Evolutionary conservation across 495 filamentous ascomycete species (phyloP).

Genomic region (Pyronema domesticum): DNA sequence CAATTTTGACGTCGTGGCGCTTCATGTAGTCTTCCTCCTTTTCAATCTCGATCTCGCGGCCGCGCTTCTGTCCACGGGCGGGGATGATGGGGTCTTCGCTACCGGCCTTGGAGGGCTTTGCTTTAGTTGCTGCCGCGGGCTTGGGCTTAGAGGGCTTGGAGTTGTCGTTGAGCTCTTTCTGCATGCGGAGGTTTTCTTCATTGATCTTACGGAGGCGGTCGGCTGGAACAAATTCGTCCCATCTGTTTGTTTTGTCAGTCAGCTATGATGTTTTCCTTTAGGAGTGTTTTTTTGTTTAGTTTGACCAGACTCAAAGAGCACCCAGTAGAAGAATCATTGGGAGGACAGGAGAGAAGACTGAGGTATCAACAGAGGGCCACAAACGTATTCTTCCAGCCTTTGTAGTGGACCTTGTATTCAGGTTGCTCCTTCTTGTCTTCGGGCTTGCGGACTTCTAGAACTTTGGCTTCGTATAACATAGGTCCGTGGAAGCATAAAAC

Average conservation of each 20-base stretch:
- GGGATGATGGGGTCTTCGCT: conserved; percentile 27
- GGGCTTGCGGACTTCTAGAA: conserved; percentile 53
- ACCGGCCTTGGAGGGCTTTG: conserved; percentile 20
- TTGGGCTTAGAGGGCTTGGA: conserved; percentile 15
- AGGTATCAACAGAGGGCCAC: conserved; percentile 24
- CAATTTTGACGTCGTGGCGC: conserved; percentile 63
- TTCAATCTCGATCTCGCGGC: conserved; percentile 29
- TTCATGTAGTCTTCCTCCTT: conserved; percentile 74
- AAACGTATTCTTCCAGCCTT: conserved; percentile 95
- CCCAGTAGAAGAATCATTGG: neutral
- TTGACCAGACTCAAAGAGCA: neutral
- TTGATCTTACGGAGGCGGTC: conserved; percentile 88
- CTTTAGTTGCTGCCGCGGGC: conserved; percentile 12
- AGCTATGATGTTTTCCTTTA: neutral
- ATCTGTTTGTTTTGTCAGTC: conserved; percentile 32
- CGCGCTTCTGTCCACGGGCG: conserved; percentile 43
- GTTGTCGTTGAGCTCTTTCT: conserved; percentile 24
- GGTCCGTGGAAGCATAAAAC: conserved; percentile 95
- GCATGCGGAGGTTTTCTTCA: conserved; percentile 56
- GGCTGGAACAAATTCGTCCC: conserved; percentile 96
- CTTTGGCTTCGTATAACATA: conserved; percentile 90
- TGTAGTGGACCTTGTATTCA: conserved; percentile 90
- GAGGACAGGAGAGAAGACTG: neutral
- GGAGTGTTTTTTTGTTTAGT: neutral
- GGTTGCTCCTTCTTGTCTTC: conserved; percentile 55